phyloP scores from a whole-genome alignment of 192 early-diverging fungal species.

The Paraglomus brasilianum region DNA sequence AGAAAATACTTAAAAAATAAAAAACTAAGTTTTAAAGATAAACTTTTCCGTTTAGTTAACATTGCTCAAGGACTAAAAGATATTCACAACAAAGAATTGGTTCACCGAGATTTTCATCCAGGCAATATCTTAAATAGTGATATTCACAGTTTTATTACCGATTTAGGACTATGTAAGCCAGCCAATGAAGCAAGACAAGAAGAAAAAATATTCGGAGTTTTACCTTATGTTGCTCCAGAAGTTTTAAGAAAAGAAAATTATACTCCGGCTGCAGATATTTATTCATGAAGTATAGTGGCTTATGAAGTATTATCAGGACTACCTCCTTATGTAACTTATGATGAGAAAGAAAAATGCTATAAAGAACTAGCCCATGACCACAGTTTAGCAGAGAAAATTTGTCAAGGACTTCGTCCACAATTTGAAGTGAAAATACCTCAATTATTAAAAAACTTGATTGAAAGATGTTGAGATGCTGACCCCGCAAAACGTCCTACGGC shows the following conservation, averaged over 20 bases:
- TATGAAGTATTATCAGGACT: slow-evolving; percentile 46
- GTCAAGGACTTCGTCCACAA: not conserved
- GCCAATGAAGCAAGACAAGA: not conserved
- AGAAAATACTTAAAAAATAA: no score
- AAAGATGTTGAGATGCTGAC: slow-evolving; percentile 8
- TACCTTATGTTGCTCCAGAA: slow-evolving; percentile 23
- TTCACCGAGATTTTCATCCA: slow-evolving; percentile 11
- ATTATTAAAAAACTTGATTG: not conserved
- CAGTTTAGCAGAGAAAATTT: not conserved
- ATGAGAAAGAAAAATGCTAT: not conserved
- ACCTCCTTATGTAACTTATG: slow-evolving; percentile 32
- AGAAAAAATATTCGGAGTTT: slow-evolving; percentile 6
- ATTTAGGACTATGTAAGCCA: slow-evolving; percentile 9
- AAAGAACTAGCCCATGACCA: not conserved
- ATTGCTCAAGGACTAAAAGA: slow-evolving; percentile 4
- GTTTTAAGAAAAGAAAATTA: slow-evolving; percentile 13
- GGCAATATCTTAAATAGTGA: slow-evolving; percentile 7
- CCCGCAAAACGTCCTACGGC: not conserved
- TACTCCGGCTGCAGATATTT: slow-evolving; percentile 33
- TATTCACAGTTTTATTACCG: not conserved
- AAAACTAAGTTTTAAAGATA: no score
- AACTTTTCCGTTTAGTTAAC: no score
- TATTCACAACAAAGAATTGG: not conserved
- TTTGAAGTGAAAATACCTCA: not conserved
- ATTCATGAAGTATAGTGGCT: slow-evolving; percentile 45